Evolutionary conservation across 106 monocot genomes (phyloP).

Genomic region (Dactylorhiza incarnata): DNA sequence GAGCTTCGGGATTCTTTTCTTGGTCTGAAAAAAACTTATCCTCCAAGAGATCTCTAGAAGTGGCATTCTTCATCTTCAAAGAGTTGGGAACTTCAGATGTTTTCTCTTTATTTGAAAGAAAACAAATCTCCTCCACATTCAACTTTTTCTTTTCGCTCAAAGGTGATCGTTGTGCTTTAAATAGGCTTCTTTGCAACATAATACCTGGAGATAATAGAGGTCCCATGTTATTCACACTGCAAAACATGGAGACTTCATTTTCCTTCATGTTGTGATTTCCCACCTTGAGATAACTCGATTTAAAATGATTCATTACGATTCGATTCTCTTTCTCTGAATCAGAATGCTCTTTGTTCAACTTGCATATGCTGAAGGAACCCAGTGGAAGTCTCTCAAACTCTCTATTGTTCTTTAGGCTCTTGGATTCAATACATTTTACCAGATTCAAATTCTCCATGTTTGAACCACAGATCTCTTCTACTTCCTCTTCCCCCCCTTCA

Average conservation of each 20-base stretch:
- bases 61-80: too few species aligned
- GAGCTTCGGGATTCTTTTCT: constrained; percentile 6
- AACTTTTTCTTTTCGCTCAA: not conserved
- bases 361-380: not conserved
- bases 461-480: constrained; percentile 7
- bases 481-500: constrained; percentile 3
- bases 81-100: too few species aligned
- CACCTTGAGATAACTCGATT: not conserved
- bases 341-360: not conserved
- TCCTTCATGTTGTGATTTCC: not conserved
- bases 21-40: too few species aligned
- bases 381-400: constrained; percentile 7
- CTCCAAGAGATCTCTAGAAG: too few species aligned
- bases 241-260: not conserved
- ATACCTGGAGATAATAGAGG: not conserved
- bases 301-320: not conserved
- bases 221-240: not conserved
- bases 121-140: constrained; percentile 5
- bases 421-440: not conserved
- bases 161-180: not conserved
- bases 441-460: constrained; percentile 17
- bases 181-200: constrained; percentile 1
- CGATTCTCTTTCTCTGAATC: not conserved
- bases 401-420: not conserved
- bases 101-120: constrained; percentile 29